Evolutionary conservation across 768 basidiomycete species (phyloP).

Genomic region (Trametes meyenii): DNA sequence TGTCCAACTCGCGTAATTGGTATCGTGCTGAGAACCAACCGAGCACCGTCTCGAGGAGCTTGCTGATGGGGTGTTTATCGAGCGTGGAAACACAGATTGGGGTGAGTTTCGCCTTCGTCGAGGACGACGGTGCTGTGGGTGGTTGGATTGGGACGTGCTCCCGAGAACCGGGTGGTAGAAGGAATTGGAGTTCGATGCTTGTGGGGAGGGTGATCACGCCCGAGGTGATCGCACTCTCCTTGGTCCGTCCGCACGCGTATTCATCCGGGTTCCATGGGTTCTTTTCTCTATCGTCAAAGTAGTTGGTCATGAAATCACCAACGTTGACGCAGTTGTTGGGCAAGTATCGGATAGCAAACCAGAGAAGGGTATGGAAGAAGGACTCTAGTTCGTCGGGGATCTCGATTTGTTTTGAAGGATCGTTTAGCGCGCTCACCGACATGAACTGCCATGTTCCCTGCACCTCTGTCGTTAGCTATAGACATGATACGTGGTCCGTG

Average conservation of each 20-base stretch:
- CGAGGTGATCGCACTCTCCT: too few relatives aligned
- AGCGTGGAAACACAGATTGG: too few relatives aligned
- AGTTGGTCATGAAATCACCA: background rate
- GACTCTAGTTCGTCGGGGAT: conserved; percentile 27
- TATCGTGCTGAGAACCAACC: background rate
- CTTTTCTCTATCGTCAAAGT: background rate
- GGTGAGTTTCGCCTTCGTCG: too few relatives aligned
- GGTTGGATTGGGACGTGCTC: too few relatives aligned
- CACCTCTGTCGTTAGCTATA: background rate
- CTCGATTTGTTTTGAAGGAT: conserved; percentile 5
- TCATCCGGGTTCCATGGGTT: background rate
- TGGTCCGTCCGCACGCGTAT: too few relatives aligned
- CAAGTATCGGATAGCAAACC: conserved; percentile 7
- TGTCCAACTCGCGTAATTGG: background rate
- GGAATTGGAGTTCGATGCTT: too few relatives aligned
- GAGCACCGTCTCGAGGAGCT: background rate
- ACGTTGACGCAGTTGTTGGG: conserved; percentile 3
- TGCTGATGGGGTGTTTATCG: background rate
- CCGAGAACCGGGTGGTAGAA: too few relatives aligned
- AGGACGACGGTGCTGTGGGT: too few relatives aligned
- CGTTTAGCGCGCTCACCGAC: conserved; percentile 9
- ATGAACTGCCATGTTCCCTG: conserved; percentile 31
- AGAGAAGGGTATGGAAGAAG: conserved; percentile 18
- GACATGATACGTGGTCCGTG: too few relatives aligned
- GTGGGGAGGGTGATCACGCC: too few relatives aligned